phyloP scores from a whole-genome alignment of 2,329 filamentous ascomycete genomes.

The Coniochaeta sp. region DNA sequence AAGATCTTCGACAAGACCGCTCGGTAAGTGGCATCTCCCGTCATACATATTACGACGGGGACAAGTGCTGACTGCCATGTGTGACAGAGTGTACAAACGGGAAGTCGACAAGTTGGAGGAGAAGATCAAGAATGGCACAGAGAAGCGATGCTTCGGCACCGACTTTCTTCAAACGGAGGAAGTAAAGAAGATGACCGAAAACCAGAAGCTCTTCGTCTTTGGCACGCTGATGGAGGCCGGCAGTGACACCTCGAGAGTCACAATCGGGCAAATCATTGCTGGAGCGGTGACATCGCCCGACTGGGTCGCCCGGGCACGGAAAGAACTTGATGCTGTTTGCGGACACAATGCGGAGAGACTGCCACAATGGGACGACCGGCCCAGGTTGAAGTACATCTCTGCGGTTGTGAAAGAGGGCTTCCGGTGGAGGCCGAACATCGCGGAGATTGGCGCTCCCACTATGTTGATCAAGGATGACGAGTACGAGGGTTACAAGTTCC shows the following conservation, averaged over 20 bases:
- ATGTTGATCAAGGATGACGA: conserved; percentile 34
- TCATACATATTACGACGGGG: no score
- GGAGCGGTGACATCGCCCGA: conserved; percentile 23
- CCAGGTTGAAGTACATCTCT: conserved; percentile 31
- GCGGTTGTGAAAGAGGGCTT: conserved; percentile 38
- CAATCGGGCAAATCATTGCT: conserved; percentile 23
- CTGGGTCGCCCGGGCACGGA: conserved; percentile 23
- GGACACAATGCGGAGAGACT: conserved; percentile 20
- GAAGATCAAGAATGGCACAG: conserved; percentile 17
- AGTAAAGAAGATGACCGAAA: conserved; percentile 10
- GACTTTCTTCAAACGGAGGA: conserved; percentile 19
- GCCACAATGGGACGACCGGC: conserved; percentile 31
- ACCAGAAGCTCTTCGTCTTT: conserved; percentile 20
- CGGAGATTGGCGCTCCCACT: conserved; percentile 22
- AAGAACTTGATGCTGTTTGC: conserved; percentile 36
- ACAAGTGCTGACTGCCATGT: no score
- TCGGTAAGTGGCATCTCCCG: no score
- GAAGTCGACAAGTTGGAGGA: conserved; percentile 16
- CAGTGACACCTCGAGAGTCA: conserved; percentile 33
- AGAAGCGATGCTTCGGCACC: conserved; percentile 21
- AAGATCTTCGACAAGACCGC: conserved; percentile 13
- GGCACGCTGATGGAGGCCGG: conserved; percentile 33
- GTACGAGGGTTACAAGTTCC: conserved; percentile 36
- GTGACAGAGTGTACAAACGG: conserved; percentile 15
- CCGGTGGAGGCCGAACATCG: conserved; percentile 35